Evolutionary conservation across 2,329 filamentous ascomycete species (phyloP).

Genomic region (Ophiostoma piceae): DNA sequence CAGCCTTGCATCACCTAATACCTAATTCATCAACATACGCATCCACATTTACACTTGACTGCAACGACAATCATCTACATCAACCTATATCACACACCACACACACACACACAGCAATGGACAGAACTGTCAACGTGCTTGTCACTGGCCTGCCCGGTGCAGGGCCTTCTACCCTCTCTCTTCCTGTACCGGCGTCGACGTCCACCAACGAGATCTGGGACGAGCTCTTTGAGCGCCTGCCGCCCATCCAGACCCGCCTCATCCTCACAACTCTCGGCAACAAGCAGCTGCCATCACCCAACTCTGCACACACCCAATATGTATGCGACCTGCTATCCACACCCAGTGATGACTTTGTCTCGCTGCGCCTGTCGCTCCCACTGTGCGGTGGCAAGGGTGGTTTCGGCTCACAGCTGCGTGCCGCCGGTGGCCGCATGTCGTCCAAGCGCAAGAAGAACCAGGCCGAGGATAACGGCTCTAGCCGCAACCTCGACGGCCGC

Average conservation of each 20-base stretch:
- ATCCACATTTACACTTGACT: background rate
- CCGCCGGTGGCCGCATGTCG: slow-evolving; percentile 96
- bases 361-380: slow-evolving; percentile 72
- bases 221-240: slow-evolving; percentile 57
- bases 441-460: slow-evolving; percentile 81
- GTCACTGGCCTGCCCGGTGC: slow-evolving; percentile 80
- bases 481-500: slow-evolving; percentile 86
- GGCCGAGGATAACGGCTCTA: slow-evolving; percentile 81
- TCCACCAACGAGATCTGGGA: slow-evolving; percentile 63
- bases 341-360: slow-evolving; percentile 63
- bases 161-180: slow-evolving; percentile 71
- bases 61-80: background rate
- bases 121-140: slow-evolving; percentile 62
- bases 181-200: slow-evolving; percentile 63
- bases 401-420: slow-evolving; percentile 93
- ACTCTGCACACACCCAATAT: slow-evolving; percentile 41
- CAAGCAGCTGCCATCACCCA: slow-evolving; percentile 53
- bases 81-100: background rate
- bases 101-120: slow-evolving; percentile 15
- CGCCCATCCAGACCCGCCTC: slow-evolving; percentile 54
- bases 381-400: slow-evolving; percentile 93
- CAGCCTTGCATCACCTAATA: slow-evolving; percentile 9
- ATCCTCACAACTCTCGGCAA: slow-evolving; percentile 80
- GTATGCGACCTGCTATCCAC: slow-evolving; percentile 58
- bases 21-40: background rate